Evolutionary conservation across 305 asterid species (phyloP).

Genomic region (Ajuga reptans): DNA sequence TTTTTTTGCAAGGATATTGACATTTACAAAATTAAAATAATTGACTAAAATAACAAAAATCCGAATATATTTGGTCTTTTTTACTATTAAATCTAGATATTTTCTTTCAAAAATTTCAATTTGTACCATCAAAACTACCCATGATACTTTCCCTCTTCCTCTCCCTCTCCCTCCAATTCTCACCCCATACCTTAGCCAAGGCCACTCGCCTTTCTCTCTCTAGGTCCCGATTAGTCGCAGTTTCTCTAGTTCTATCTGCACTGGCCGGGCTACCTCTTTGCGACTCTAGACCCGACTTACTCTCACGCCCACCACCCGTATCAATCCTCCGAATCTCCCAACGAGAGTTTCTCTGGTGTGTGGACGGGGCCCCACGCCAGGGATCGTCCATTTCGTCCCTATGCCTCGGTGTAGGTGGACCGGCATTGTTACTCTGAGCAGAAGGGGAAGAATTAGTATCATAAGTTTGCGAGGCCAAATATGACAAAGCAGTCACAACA

Average conservation of each 20-base stretch:
- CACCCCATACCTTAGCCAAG: constrained; percentile 93
- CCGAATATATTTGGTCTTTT: too few relatives aligned
- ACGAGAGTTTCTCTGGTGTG: constrained; percentile 52
- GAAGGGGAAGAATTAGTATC: too few relatives aligned
- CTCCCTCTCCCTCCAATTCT: constrained; percentile 88
- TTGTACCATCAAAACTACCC: constrained; percentile 57
- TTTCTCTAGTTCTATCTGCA: constrained; percentile 54
- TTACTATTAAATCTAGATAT: too few relatives aligned
- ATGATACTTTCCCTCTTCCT: constrained; percentile 42
- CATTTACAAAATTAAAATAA: too few relatives aligned
- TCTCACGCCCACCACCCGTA: constrained; percentile 56
- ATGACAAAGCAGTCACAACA: constrained; percentile 81
- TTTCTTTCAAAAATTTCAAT: too few relatives aligned
- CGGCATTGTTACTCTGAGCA: too few relatives aligned
- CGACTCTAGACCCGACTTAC: constrained; percentile 48
- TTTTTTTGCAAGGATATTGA: too few relatives aligned
- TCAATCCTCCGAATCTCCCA: constrained; percentile 54
- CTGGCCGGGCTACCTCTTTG: constrained; percentile 60
- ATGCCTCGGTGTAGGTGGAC: constrained; percentile 58
- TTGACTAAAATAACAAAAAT: too few relatives aligned
- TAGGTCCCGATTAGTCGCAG: constrained; percentile 57
- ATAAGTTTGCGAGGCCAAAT: too few relatives aligned
- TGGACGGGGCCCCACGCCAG: too few relatives aligned
- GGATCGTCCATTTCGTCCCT: constrained; percentile 48
- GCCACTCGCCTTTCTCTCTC: constrained; percentile 93